Percentiles rank a stretch among this genome's conserved stretches.
Evolutionary conservation across 345 rosid genomes (phyloP).

Genomic region (Populus pruinosa): DNA sequence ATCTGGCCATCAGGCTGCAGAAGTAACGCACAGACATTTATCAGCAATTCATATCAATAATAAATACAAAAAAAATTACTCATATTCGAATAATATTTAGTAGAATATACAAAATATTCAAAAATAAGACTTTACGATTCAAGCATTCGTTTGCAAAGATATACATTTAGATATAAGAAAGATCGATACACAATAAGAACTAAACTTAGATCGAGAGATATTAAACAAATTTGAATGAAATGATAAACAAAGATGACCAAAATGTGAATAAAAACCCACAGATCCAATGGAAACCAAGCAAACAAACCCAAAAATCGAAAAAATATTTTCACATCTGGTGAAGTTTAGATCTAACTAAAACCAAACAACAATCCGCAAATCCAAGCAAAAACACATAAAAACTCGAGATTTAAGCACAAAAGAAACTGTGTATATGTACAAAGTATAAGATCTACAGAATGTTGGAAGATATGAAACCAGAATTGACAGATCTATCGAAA

Average conservation of each 20-base stretch:
- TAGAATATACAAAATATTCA: neutral
- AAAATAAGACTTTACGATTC: neutral
- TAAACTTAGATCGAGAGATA: neutral
- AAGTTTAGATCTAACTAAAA: neutral
- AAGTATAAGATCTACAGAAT: neutral
- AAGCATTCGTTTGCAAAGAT: too few species aligned
- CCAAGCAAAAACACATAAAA: neutral
- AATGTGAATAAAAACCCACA: neutral
- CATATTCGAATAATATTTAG: neutral
- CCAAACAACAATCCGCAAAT: neutral
- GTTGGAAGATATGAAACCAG: neutral
- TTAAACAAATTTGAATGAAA: neutral
- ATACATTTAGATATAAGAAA: neutral
- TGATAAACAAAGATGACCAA: neutral
- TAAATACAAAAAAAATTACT: neutral
- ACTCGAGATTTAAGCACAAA: neutral
- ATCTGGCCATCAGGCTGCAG: constrained; percentile 30
- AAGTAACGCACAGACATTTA: neutral
- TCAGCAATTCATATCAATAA: neutral
- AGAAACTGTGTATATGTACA: neutral
- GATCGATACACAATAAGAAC: neutral
- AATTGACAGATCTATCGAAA: neutral
- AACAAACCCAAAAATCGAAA: neutral
- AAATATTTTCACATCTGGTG: neutral
- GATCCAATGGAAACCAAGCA: neutral